Percentiles rank a stretch among this genome's conserved stretches.
Conservation (phyloP, 2,329 filamentous ascomycete genomes). For the Ascochyta rabiei region DNA sequence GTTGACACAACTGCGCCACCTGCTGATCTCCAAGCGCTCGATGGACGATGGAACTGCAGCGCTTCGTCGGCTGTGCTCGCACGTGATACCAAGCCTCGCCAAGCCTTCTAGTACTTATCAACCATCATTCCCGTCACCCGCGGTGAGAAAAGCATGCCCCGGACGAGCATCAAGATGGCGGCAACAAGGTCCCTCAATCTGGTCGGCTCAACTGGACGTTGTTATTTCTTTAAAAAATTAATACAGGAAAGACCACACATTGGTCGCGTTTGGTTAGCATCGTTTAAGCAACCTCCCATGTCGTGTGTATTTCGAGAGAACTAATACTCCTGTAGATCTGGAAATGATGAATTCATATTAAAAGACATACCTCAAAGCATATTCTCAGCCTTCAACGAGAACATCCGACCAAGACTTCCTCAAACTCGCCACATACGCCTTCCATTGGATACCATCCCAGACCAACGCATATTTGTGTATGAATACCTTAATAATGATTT, state of each 20-base stretch:
- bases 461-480: conserved; percentile 32
- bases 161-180: conserved; percentile 3
- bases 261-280: conserved; percentile 41
- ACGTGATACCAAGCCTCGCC: neutral
- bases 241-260: conserved; percentile 42
- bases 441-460: conserved; percentile 26
- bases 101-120: neutral
- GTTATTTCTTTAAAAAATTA: conserved; percentile 40
- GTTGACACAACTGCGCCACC: neutral
- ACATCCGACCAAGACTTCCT: conserved; percentile 31
- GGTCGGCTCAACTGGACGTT: conserved; percentile 23
- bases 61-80: neutral
- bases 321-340: conserved; percentile 22
- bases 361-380: conserved; percentile 33
- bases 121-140: neutral
- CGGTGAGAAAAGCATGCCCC: neutral
- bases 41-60: too few species aligned
- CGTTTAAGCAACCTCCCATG: conserved; percentile 17
- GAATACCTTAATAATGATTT: conserved; percentile 30
- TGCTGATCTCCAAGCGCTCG: neutral
- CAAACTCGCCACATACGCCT: conserved; percentile 25
- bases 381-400: conserved; percentile 26
- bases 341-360: conserved; percentile 23
- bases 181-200: neutral
- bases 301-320: neutral